Evolutionary conservation across 495 filamentous ascomycete species (phyloP), one percentile per base, ranked within the genome.

Genomic region (Tuber calosporum): DNA sequence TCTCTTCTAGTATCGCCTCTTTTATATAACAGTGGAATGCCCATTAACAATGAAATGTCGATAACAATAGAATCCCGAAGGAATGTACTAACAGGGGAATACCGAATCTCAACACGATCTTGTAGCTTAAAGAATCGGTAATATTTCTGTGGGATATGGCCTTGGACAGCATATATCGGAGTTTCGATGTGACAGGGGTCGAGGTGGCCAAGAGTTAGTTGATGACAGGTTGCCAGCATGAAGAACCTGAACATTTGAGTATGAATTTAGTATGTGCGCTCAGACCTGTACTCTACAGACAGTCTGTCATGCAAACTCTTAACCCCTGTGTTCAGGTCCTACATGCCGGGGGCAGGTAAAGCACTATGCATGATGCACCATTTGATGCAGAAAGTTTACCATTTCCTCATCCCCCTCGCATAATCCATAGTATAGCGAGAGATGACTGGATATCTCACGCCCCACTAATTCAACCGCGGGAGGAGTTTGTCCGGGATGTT

Each of bases 1-100:
- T 39, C 67, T 79, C 77, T 26, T 74, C 75, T 1, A 71, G 5
- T 58, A 75, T 67, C 1, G 58, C 48, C 9, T 66, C 66, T 42
- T 72, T 69, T n/a, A n/a, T n/a, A n/a, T n/a, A n/a, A n/a, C n/a
- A n/a, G n/a, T n/a, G n/a, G n/a, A n/a, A n/a, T n/a, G n/a, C n/a
- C n/a, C n/a, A n/a, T n/a, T n/a, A n/a, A n/a, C n/a, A n/a, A n/a
- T n/a, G n/a, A n/a, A n/a, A n/a, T n/a, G n/a, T n/a, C n/a, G n/a
- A n/a, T n/a, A n/a, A n/a, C n/a, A n/a, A n/a, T n/a, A n/a, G n/a
- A n/a, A n/a, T n/a, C n/a, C n/a, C n/a, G n/a, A n/a, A n/a, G n/a
- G n/a, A n/a, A n/a, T n/a, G n/a, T n/a, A n/a, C n/a, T n/a, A n/a
- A n/a, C n/a, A n/a, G n/a, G n/a, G n/a, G n/a, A n/a, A n/a, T n/a